Base-by-base conservation (phyloP, 2,329 filamentous ascomycete genomes). In the Botrytis cinerea region DNA sequence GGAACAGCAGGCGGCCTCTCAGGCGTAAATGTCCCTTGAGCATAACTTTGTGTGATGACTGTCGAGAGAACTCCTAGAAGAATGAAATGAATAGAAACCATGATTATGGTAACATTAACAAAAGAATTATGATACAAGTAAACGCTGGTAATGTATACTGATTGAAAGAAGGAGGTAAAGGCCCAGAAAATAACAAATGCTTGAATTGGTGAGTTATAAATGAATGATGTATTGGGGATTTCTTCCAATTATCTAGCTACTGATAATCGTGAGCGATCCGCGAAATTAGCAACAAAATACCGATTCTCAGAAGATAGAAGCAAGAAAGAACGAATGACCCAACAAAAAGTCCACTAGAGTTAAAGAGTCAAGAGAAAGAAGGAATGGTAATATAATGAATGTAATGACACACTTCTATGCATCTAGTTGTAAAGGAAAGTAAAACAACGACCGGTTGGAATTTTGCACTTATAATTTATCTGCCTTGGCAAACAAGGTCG, bases 1-100 rank as follows among this genome's bases (percentile, higher is more conserved):
- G 93, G 92, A 43, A 92, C 85, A 1, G 91, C 87, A 25, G 91
- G 91, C 60, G 91, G 91, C 10, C 90, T 86, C 51, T 88, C 87
- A 48, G 91, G 91, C 51, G 83, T 85, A 79, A 92, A 93, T 2
- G 85, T 88, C 16, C 90, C 91, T 25, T 70, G 57, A 46, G 63
- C 70, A 71, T 63, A n/a, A 38, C 57, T 54, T 14, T 51, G 20
- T 20, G 10, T n/a, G n/a, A 71, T 28, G 22, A 48, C 35, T 51
- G 38, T 40, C 12, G 59, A 46, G 32, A 63, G 14, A 28, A 48
- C 8, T 7, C 43, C 40, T 6, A 54, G 16, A n/a, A 71, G 57
- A 22, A 48, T 32, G 25, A 59, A 28, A 22, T 10, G 10, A 45
- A 38, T 12, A 18, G n/a, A 46, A 43, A n/a, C 35, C 38, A 48